Evolutionary conservation across 2,329 filamentous ascomycete genomes (phyloP), one percentile per base, ranked within the genome.

Genomic region (Aspergillus sp.): DNA sequence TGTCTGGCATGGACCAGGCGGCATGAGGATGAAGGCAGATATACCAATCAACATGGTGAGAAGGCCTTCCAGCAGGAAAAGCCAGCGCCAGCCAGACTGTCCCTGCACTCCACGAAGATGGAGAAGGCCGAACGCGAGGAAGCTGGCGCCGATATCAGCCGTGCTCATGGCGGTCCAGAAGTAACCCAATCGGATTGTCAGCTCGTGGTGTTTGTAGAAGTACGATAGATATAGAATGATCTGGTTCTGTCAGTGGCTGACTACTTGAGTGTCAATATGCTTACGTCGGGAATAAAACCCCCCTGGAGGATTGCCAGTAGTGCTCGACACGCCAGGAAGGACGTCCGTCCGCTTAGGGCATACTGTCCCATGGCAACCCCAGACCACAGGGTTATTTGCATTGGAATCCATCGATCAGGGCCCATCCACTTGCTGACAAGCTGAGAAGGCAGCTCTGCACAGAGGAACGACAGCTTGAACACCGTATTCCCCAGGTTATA

Each of bases 141-240:
- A 77, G 0, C 80, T 70, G 11, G 80, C 68, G 1, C 80, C 69
- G 19, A 81, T 81, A 2, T 73, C 68, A 0, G 79, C 80, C 0
- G 71, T 69, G 47, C 79, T 62, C 12, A 88, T 84, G 0, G 87
- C 82, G 0, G 85, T 84, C 89, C 89, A 92, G 75, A 91, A 91
- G 66, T 80, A 84, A 62, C 84, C 84, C 17, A 92, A 75, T 1
- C 89, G 82, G 8, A 82, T 81, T 0, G 89, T 87, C 0, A 93
- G 77, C 68, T 92, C 89, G 50, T 80, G 80, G 1, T 84, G 84
- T 46, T 84, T 91, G 75, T 91, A 93, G 73, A 88, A 93, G 72
- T 92, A 92, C 5, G 84, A 87, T 4, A 91, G 77, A 72, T 88
- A 91, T 0, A 78, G 64, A 11, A 78, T 54, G 13, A 54, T 54